A percentile compares a stretch with the other conserved stretches of the same genome.
Conservation (phyloP, 176 grass and related monocot species). For the Cocos nucifera region DNA sequence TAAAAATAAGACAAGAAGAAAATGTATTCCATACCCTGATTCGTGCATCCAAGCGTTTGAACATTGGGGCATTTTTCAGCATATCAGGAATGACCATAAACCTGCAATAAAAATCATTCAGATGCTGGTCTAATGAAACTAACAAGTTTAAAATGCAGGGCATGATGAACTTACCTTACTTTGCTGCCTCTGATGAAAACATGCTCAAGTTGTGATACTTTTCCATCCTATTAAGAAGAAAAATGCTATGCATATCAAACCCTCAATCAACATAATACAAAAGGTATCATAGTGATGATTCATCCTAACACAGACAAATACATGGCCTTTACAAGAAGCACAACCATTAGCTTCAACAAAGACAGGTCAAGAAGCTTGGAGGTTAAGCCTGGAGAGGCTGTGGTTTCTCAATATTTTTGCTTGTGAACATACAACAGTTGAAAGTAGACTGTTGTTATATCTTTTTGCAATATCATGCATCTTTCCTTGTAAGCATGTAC, state of each 20-base stretch:
- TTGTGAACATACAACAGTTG: no score
- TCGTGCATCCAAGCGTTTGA: conserved; percentile 50
- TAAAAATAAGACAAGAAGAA: background rate
- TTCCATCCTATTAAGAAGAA: conserved; percentile 33
- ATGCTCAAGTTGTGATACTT: conserved; percentile 62
- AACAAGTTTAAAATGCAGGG: background rate
- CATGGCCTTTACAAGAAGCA: no score
- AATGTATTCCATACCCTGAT: conserved; percentile 23
- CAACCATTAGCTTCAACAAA: no score
- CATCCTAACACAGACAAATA: no score
- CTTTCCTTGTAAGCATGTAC: no score
- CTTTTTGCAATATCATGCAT: no score
- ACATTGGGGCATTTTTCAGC: conserved; percentile 71
- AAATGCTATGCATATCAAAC: background rate
- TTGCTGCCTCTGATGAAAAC: conserved; percentile 59
- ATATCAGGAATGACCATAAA: conserved; percentile 78
- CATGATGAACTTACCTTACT: conserved; percentile 37
- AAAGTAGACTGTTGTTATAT: no score
- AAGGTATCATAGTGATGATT: no score
- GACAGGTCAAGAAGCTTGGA: no score
- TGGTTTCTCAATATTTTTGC: no score
- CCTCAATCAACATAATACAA: background rate
- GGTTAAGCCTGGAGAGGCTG: no score
- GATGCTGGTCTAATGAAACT: background rate
- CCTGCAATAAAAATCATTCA: conserved; percentile 20